Evolutionary conservation across 768 basidiomycete genomes (phyloP), one percentile per base, ranked within the genome.

Genomic region (Cubamyces sp.): DNA sequence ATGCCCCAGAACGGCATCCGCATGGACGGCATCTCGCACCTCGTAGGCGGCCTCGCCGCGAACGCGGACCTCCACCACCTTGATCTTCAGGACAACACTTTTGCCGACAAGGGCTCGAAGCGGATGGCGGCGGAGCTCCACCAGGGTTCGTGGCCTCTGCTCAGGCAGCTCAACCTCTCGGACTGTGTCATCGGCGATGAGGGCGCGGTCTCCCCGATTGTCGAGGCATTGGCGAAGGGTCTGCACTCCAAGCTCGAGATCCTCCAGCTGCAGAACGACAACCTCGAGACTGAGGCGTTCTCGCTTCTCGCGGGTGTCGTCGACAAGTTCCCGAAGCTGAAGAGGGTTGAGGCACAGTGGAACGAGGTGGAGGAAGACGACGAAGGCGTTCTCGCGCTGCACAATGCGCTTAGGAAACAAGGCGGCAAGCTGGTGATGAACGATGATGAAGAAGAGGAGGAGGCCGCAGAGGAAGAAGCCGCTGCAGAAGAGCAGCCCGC

Each of bases 1-100:
- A 89, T 98, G 87, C 91, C 92, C n/a, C 96, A 98, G 80, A 98
- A 99, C 70, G 97, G 96, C 5, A 98, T 99, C 68, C 83, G 94
- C 65, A 92, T 92, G 87, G 88, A 89, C 60, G 97, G 97, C 4
- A 90, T 96, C 70, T 82, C 82, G 9, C 84, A 85, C 12, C 84
- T 99, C 23, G 91, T 92, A 5, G 72, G 75, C 23, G 96, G 95
- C 4, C 75, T 99, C 34, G 74, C 85, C 14, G 80, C 87, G 58
- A 90, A 88, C 72, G 76, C 80, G 3, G 76, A 80, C 43, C 78
- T 99, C 54, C 79, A 86, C 69, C 77, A 87, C 65, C 83, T 99
- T 69, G 95, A 99, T 80, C 77, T 99, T 49, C 94, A 98, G 75
- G 97, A 98, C 75, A 92, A 93, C 71, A 89, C 90, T 0, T 90